A percentile compares a stretch with the other conserved stretches of the same genome.
Evolutionary conservation across 2,329 filamentous ascomycete genomes (phyloP).

Genomic region (Aspergillus fijiensis): DNA sequence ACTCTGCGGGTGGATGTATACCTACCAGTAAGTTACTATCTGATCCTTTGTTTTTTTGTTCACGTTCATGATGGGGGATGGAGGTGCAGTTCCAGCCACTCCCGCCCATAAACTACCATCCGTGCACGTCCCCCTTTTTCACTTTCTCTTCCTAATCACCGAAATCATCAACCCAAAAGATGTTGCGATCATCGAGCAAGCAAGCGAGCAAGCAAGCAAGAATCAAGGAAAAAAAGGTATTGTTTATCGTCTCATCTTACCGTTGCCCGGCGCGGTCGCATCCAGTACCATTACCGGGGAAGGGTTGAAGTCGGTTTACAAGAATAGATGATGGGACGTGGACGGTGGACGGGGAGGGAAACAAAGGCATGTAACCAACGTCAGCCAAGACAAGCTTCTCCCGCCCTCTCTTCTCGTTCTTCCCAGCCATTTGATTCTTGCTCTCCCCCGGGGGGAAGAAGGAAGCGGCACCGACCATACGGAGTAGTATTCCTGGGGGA

Average conservation of each 20-base stretch:
- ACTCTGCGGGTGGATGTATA: too few relatives aligned
- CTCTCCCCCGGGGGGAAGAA: not conserved
- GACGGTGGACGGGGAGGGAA: not conserved
- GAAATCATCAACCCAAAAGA: too few relatives aligned
- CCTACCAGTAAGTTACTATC: too few relatives aligned
- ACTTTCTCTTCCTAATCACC: too few relatives aligned
- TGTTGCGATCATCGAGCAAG: too few relatives aligned
- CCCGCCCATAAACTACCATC: too few relatives aligned
- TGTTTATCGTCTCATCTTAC: not conserved
- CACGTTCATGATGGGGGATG: too few relatives aligned
- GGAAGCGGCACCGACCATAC: not conserved
- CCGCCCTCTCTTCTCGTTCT: not conserved
- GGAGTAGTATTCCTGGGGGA: not conserved
- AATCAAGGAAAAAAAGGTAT: too few relatives aligned
- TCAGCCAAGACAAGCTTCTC: not conserved
- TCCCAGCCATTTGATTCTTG: slow-evolving; percentile 2
- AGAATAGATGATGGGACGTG: not conserved
- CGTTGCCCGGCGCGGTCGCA: slow-evolving; percentile 1
- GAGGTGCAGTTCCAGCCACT: too few relatives aligned
- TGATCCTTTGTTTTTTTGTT: too few relatives aligned
- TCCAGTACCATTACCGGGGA: not conserved
- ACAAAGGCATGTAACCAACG: slow-evolving; percentile 1
- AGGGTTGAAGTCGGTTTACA: not conserved
- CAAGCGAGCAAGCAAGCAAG: too few relatives aligned
- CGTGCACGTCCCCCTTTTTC: too few relatives aligned